Conservation (phyloP, 352 stramenopile genomes). For the Phytopythium kandeliae region DNA sequence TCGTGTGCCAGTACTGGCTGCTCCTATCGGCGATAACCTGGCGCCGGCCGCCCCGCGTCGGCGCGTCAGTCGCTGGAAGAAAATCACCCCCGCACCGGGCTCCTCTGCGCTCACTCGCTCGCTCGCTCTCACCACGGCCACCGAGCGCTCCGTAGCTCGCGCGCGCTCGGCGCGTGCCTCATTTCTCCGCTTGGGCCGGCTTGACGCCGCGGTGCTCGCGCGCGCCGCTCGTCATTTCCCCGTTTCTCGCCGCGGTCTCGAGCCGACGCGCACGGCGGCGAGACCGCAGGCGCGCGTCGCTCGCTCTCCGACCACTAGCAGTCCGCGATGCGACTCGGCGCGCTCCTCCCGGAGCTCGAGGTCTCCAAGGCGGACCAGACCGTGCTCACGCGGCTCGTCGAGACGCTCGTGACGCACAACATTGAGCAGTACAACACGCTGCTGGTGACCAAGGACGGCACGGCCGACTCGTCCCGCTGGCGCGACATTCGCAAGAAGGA, state of each 20-base stretch:
- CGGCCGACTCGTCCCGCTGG: constrained; percentile 26
- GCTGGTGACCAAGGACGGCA: constrained; percentile 32
- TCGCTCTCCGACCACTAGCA: too few species aligned
- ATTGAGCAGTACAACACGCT: constrained; percentile 50
- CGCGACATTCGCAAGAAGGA: constrained; percentile 27
- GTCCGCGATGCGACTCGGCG: constrained; percentile 19
- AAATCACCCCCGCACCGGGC: constrained; percentile 1
- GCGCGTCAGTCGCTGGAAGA: constrained; percentile 2
- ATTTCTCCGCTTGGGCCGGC: too few species aligned
- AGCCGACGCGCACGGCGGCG: background rate
- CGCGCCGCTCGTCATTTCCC: constrained; percentile 4
- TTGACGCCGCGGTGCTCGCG: background rate
- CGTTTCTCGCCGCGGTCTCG: background rate
- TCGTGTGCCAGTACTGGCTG: too few species aligned
- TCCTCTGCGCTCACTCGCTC: background rate
- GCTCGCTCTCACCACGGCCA: too few species aligned
- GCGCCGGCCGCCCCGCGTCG: background rate
- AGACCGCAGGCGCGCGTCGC: background rate
- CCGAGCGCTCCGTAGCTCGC: background rate
- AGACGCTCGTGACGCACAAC: constrained; percentile 38
- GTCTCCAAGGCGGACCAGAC: constrained; percentile 24
- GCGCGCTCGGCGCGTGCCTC: background rate
- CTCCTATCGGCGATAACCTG: too few species aligned
- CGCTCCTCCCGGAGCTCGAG: constrained; percentile 23
- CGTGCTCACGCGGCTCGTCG: constrained; percentile 26